Evolutionary conservation across 2,329 filamentous ascomycete species (phyloP).

Genomic region (Sarocladium brachiariae): DNA sequence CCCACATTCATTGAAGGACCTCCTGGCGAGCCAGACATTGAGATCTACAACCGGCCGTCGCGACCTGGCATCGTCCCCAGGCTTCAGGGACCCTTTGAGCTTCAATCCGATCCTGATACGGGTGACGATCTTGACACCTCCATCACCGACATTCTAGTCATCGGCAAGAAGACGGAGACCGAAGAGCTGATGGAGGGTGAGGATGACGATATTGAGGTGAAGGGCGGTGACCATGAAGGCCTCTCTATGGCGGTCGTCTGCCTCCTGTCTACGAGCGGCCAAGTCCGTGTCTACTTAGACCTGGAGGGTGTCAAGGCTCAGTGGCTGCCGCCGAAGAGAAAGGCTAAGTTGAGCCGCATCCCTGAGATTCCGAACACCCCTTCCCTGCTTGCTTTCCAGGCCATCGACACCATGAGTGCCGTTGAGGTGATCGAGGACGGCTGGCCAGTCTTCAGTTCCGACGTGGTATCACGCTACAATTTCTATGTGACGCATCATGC

Average conservation of each 20-base stretch:
- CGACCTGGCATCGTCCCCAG: constrained; percentile 52
- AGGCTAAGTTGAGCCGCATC: constrained; percentile 36
- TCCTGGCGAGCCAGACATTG: constrained; percentile 40
- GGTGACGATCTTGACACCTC: constrained; percentile 50
- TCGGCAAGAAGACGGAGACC: constrained; percentile 55
- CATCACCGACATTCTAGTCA: constrained; percentile 55
- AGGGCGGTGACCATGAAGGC: constrained; percentile 51
- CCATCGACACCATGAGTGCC: constrained; percentile 51
- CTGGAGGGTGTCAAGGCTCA: constrained; percentile 57
- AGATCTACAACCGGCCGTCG: constrained; percentile 51
- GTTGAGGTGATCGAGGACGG: constrained; percentile 48
- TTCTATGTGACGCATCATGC: constrained; percentile 57
- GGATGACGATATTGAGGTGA: constrained; percentile 53
- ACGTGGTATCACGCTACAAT: constrained; percentile 54
- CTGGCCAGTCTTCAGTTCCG: constrained; percentile 58
- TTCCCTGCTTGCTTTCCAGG: constrained; percentile 53
- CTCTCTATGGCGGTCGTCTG: constrained; percentile 54
- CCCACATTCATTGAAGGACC: constrained; percentile 46
- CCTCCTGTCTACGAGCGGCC: constrained; percentile 53
- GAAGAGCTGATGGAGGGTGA: constrained; percentile 58
- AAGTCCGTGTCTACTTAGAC: constrained; percentile 55
- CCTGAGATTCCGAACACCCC: constrained; percentile 33
- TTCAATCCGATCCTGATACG: constrained; percentile 48
- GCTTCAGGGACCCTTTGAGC: constrained; percentile 55
- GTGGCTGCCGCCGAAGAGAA: constrained; percentile 54